phyloP scores from a whole-genome alignment of 2,329 filamentous ascomycete species.

The Raffaelea albimanens region DNA sequence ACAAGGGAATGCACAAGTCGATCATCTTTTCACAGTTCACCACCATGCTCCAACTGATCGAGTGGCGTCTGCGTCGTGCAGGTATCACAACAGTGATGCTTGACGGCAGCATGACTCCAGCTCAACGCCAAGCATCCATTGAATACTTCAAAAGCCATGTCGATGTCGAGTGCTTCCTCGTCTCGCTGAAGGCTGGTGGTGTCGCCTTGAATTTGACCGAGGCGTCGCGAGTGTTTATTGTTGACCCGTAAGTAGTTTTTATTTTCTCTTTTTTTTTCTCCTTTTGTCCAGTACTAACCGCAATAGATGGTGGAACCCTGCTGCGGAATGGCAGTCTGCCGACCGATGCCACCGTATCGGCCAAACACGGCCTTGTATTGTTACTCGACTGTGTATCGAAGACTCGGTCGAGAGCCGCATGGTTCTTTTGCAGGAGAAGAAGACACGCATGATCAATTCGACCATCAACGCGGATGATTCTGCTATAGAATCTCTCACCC shows the following conservation, averaged over 20 bases:
- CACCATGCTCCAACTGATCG: constrained; percentile 91
- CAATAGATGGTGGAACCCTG: constrained; percentile 96
- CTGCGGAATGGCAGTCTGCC: constrained; percentile 97
- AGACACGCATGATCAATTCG: constrained; percentile 94
- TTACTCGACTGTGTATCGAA: constrained; percentile 91
- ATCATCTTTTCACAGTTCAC: constrained; percentile 98
- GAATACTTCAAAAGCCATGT: constrained; percentile 94
- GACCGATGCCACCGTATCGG: constrained; percentile 93
- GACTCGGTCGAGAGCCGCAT: constrained; percentile 95
- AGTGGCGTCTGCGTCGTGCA: constrained; percentile 93
- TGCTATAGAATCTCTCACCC: constrained; percentile 82
- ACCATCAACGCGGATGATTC: constrained; percentile 91
- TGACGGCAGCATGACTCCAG: constrained; percentile 93
- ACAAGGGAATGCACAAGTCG: constrained; percentile 89
- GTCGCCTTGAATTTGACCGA: constrained; percentile 94
- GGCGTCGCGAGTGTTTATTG: constrained; percentile 88
- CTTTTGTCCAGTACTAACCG: constrained; percentile 8
- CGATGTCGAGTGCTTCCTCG: constrained; percentile 90
- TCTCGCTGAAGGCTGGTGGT: constrained; percentile 91
- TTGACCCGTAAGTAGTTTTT: constrained; percentile 65
- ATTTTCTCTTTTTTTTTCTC: not conserved
- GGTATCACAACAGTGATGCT: constrained; percentile 98
- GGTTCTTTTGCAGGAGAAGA: constrained; percentile 95
- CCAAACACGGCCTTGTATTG: constrained; percentile 85
- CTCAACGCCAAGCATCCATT: constrained; percentile 86